A percentile compares a stretch with the other conserved stretches of the same genome.
phyloP scores from a whole-genome alignment of 2,329 filamentous ascomycete species.

The Fusarium burgessii region DNA sequence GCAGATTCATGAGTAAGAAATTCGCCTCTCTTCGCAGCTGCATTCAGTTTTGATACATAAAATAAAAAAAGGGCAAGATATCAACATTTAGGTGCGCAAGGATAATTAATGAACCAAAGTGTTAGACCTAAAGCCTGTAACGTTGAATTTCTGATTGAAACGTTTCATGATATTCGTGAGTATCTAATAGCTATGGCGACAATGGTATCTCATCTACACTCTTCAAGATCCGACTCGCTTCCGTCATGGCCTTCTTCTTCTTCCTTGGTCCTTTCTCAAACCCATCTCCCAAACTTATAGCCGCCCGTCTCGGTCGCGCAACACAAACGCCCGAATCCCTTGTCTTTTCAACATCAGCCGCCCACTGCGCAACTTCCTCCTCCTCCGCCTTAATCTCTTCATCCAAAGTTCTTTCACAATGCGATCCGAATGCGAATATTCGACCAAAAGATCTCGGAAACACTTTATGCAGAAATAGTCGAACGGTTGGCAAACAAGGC shows the following conservation, averaged over 20 bases:
- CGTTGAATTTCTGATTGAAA: not conserved
- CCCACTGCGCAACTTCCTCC: constrained; percentile 10
- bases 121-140: not conserved
- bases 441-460: constrained; percentile 13
- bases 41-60: no score
- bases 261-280: not conserved
- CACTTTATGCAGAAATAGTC: constrained; percentile 5
- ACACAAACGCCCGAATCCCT: not conserved
- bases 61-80: no score
- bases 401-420: not conserved
- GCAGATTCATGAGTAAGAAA: no score
- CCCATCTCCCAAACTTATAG: not conserved
- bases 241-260: constrained; percentile 7
- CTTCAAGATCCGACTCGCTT: constrained; percentile 14
- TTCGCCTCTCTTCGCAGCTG: no score
- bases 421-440: constrained; percentile 12
- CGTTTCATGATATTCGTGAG: rapidly evolving
- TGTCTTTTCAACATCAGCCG: constrained; percentile 1
- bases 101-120: rapidly evolving
- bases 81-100: no score
- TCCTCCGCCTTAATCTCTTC: constrained; percentile 23
- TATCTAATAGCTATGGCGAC: not conserved
- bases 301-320: constrained; percentile 1
- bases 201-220: constrained; percentile 16
- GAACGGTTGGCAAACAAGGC: constrained; percentile 5